A percentile compares a stretch with the other conserved stretches of the same genome.
phyloP scores from a whole-genome alignment of 2,329 filamentous ascomycete genomes.

The Talaromyces piceae region DNA sequence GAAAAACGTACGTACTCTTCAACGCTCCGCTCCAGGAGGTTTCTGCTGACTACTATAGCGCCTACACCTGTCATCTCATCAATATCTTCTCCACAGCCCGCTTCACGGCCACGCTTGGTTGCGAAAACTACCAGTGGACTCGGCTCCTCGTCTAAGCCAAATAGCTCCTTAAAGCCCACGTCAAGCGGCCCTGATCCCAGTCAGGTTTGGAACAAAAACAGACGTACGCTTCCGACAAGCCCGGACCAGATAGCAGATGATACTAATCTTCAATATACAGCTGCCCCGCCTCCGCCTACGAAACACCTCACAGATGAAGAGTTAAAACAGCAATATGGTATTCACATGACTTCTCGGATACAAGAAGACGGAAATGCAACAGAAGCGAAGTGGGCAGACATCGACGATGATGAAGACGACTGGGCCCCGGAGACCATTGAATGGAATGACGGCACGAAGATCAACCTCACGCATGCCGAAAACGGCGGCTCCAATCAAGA shows the following conservation, averaged over 20 bases:
- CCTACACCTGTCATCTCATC: conserved; percentile 31
- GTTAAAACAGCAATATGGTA: conserved; percentile 61
- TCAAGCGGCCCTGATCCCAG: conserved; percentile 54
- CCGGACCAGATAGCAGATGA: neutral
- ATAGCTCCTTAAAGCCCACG: conserved; percentile 39
- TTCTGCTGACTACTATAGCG: conserved; percentile 18
- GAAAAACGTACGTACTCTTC: conserved; percentile 49
- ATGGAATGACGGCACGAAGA: conserved; percentile 63
- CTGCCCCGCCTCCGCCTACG: conserved; percentile 48
- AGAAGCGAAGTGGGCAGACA: conserved; percentile 62
- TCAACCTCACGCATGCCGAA: conserved; percentile 46
- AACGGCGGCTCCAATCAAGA: conserved; percentile 18
- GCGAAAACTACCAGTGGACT: conserved; percentile 53
- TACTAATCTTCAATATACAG: conserved; percentile 21
- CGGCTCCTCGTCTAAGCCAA: conserved; percentile 43
- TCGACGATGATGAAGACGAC: conserved; percentile 62
- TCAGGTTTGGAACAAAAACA: conserved; percentile 64
- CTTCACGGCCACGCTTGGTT: conserved; percentile 53
- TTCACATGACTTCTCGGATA: conserved; percentile 58
- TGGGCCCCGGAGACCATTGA: conserved; percentile 62
- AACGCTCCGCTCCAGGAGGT: neutral
- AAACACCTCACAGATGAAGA: conserved; percentile 63
- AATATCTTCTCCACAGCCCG: conserved; percentile 32
- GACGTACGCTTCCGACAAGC: conserved; percentile 39
- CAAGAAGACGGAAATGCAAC: conserved; percentile 56